These are phyloP conservation scores for Schoenoplectus triqueter DNA, from an alignment of 202 grass and related monocot genomes.

Conservation along the genomic window DNA sequence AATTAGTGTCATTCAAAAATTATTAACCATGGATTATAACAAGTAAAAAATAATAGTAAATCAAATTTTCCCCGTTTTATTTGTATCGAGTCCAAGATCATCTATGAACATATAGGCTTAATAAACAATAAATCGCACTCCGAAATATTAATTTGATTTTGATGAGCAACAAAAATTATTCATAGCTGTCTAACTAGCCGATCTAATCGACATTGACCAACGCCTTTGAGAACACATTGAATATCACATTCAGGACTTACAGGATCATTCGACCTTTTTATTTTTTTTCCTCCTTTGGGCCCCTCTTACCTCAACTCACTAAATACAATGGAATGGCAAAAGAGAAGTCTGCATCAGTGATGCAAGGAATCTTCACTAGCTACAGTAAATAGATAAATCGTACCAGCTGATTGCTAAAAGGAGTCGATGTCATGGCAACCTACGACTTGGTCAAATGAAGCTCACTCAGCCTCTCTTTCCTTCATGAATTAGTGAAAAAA, in stretches of 20 bases:
- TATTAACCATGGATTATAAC: too few relatives aligned
- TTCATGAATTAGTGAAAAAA: neutral
- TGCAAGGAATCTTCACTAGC: neutral
- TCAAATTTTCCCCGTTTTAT: too few relatives aligned
- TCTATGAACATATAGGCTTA: neutral
- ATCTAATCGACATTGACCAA: neutral
- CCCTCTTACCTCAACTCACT: neutral
- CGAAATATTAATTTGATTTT: neutral
- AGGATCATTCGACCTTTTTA: neutral
- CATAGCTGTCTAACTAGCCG: neutral
- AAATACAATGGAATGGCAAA: neutral
- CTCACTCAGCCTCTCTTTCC: neutral
- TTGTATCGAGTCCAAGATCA: neutral
- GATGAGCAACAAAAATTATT: too few relatives aligned
- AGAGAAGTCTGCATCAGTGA: neutral
- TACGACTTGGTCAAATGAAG: slow-evolving; percentile 6
- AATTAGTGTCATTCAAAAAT: neutral
- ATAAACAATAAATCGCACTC: neutral
- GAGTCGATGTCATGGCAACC: neutral
- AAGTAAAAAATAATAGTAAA: neutral
- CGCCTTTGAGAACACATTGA: neutral
- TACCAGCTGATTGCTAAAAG: neutral
- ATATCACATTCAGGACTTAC: neutral
- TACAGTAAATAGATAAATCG: neutral
- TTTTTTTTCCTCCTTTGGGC: neutral